These are phyloP conservation scores for Fusarium kyushuense DNA, from an alignment of 2,329 filamentous ascomycete genomes.

Conservation along the genomic window DNA sequence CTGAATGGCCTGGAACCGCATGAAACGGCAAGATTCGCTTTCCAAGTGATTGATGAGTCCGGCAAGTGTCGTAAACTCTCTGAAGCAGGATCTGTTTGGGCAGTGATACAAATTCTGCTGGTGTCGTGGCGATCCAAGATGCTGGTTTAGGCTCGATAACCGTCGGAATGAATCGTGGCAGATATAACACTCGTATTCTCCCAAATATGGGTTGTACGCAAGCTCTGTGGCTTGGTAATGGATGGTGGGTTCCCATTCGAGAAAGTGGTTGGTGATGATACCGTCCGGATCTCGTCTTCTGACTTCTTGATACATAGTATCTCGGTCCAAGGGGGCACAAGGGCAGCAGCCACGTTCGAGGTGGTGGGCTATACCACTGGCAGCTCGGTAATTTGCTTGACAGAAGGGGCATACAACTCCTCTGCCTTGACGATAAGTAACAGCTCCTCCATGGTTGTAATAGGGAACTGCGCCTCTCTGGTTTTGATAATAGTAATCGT, in stretches of 20 bases:
- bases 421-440: background rate
- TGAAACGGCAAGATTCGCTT: constrained; percentile 57
- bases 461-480: background rate
- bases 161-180: constrained; percentile 61
- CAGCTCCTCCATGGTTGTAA: background rate
- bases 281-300: constrained; percentile 60
- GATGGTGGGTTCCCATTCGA: constrained; percentile 58
- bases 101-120: constrained; percentile 57
- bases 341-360: constrained; percentile 68
- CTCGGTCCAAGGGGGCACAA: constrained; percentile 60
- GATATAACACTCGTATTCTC: constrained; percentile 51
- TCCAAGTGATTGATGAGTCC: constrained; percentile 58
- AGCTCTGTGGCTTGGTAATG: constrained; percentile 54
- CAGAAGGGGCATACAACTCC: constrained; percentile 67
- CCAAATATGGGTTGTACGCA: constrained; percentile 58
- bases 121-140: constrained; percentile 64
- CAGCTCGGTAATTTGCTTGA: constrained; percentile 57
- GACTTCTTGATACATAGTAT: constrained; percentile 61
- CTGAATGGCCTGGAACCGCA: constrained; percentile 55
- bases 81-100: constrained; percentile 51
- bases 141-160: constrained; percentile 58
- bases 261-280: constrained; percentile 63
- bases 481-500: background rate
- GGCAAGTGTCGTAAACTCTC: constrained; percentile 56
- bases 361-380: constrained; percentile 67